Evolutionary conservation across 345 rosid genomes (phyloP).

Genomic region (Rhizophora apiculata): DNA sequence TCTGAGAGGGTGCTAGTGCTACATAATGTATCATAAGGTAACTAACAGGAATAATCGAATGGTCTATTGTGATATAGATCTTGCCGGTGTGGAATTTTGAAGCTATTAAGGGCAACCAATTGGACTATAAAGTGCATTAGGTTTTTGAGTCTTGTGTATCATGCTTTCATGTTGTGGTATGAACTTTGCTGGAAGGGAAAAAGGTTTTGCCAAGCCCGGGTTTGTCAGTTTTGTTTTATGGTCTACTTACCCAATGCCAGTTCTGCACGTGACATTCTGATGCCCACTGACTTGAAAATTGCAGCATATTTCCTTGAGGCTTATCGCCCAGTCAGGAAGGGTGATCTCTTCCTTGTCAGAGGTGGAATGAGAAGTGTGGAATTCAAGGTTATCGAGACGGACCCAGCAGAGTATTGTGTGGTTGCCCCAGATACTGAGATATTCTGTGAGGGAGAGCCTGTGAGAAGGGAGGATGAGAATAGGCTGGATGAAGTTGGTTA

Average conservation of each 20-base stretch:
- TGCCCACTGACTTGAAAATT: background rate
- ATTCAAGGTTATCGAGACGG: conserved; percentile 86
- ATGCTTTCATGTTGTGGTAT: too few relatives aligned
- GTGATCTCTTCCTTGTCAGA: conserved; percentile 90
- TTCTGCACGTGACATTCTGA: background rate
- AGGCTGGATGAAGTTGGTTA: conserved; percentile 93
- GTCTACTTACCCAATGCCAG: background rate
- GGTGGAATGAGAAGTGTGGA: conserved; percentile 98
- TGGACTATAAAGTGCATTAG: too few relatives aligned
- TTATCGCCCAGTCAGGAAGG: conserved; percentile 96
- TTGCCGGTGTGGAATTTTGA: background rate
- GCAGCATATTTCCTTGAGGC: conserved; percentile 92
- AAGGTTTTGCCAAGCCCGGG: too few relatives aligned
- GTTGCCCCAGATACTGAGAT: conserved; percentile 97
- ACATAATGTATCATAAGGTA: too few relatives aligned
- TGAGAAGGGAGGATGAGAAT: conserved; percentile 89
- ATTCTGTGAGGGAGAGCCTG: conserved; percentile 95
- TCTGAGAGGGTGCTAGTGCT: too few relatives aligned
- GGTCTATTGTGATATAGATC: too few relatives aligned
- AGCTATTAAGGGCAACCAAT: background rate
- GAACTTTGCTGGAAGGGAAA: too few relatives aligned
- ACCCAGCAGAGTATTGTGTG: conserved; percentile 86
- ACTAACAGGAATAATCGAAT: too few relatives aligned
- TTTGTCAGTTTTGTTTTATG: too few relatives aligned
- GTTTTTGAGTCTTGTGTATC: background rate